Percentiles rank a stretch among this genome's conserved stretches.
phyloP scores from a whole-genome alignment of 192 early-diverging fungal genomes.

The Coemansia sp. region DNA sequence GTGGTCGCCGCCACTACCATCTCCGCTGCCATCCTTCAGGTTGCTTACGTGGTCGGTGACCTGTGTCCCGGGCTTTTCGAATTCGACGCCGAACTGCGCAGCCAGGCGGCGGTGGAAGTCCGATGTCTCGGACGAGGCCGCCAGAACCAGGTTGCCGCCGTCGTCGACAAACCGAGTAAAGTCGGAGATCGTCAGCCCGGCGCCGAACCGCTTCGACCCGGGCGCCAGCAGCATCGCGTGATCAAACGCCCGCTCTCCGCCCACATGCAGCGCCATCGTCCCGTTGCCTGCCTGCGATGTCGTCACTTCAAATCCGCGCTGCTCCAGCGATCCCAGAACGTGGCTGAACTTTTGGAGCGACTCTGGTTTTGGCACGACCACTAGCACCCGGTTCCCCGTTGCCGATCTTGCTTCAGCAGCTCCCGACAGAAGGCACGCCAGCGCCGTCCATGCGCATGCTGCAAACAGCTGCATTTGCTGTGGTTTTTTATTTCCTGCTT shows the following conservation, averaged over 20 bases:
- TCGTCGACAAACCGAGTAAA: conserved; percentile 85
- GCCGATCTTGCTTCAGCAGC: conserved; percentile 59
- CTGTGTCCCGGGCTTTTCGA: conserved; percentile 67
- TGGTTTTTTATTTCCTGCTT: neutral
- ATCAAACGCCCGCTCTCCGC: conserved; percentile 67
- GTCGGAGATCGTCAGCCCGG: conserved; percentile 53
- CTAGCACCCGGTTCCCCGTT: conserved; percentile 66
- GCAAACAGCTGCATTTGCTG: neutral
- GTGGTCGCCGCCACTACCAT: conserved; percentile 51
- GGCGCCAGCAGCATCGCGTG: conserved; percentile 83
- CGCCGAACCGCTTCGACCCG: conserved; percentile 63
- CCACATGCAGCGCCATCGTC: conserved; percentile 59
- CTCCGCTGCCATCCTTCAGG: conserved; percentile 30
- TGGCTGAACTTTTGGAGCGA: conserved; percentile 32
- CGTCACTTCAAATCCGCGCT: conserved; percentile 55
- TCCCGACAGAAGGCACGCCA: conserved; percentile 18
- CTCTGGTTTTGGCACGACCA: conserved; percentile 63
- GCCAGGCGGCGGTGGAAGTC: conserved; percentile 77
- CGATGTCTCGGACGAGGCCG: conserved; percentile 62
- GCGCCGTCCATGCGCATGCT: conserved; percentile 4
- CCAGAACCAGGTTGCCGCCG: conserved; percentile 88
- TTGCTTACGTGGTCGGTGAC: conserved; percentile 75
- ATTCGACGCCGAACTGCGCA: conserved; percentile 86
- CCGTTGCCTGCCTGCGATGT: conserved; percentile 59
- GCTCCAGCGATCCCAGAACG: conserved; percentile 61